Evolutionary conservation across 78 protist genomes (phyloP).

Genomic region (Goniomonas avonlea): DNA sequence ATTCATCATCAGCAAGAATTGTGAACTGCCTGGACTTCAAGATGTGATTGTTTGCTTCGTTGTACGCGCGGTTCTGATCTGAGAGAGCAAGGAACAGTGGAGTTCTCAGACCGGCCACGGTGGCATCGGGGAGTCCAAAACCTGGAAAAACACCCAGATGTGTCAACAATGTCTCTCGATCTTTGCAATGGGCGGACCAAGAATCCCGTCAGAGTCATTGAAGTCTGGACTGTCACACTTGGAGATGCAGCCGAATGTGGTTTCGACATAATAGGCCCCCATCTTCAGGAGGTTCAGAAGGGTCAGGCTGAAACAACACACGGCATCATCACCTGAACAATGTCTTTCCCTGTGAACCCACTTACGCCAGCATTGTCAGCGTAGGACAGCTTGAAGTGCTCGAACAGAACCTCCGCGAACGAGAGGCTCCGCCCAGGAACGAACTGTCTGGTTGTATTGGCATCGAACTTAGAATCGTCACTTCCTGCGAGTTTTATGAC

Average conservation of each 20-base stretch:
- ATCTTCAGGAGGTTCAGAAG: too few relatives aligned
- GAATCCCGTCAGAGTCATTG: neutral
- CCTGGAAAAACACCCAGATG: conserved; percentile 2
- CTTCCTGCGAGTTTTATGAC: too few relatives aligned
- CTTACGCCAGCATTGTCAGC: conserved; percentile 3
- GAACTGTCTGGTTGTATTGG: conserved; percentile 4
- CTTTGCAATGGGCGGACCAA: too few relatives aligned
- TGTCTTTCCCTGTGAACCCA: neutral
- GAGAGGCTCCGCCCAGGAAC: conserved; percentile 2
- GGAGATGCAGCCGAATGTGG: conserved; percentile 24
- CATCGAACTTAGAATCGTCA: too few relatives aligned
- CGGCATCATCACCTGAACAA: too few relatives aligned
- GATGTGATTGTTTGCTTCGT: conserved; percentile 20
- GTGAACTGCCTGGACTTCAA: conserved; percentile 4
- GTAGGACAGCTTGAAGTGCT: conserved; percentile 1
- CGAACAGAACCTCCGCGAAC: conserved; percentile 8
- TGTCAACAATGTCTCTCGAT: too few relatives aligned
- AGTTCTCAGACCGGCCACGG: too few relatives aligned
- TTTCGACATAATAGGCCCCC: neutral
- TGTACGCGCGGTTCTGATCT: too few relatives aligned
- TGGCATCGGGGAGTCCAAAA: conserved; percentile 11
- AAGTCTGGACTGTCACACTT: neutral
- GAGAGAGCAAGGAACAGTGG: too few relatives aligned
- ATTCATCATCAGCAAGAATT: too few relatives aligned
- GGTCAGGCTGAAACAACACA: too few relatives aligned